Conservation (phyloP, 768 basidiomycete species). For the Tylopilus intermedius region DNA sequence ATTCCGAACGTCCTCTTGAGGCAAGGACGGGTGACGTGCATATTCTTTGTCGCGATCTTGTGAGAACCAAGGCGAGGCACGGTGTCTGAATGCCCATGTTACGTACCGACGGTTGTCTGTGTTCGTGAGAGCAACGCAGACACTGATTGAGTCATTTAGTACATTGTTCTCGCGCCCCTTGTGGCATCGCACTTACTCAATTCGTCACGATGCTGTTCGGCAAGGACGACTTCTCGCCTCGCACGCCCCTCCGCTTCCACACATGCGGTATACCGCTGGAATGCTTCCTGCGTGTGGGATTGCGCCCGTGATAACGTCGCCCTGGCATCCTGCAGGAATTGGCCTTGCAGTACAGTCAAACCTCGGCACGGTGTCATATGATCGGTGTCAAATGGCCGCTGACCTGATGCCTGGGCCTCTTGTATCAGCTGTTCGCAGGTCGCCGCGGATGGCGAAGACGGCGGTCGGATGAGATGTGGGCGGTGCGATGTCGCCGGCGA, state of each 20-base stretch:
- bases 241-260: constrained; percentile 66
- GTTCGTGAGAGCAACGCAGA: constrained; percentile 33
- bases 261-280: constrained; percentile 63
- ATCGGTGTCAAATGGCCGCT: constrained; percentile 21
- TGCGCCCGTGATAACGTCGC: constrained; percentile 58
- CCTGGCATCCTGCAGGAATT: constrained; percentile 60
- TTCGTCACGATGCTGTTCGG: constrained; percentile 69
- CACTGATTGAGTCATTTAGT: constrained; percentile 25
- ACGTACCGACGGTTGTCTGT: constrained; percentile 33
- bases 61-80: constrained; percentile 16
- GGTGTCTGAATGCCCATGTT: constrained; percentile 12
- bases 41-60: constrained; percentile 27
- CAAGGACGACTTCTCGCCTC: constrained; percentile 54
- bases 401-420: constrained; percentile 59
- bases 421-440: constrained; percentile 51
- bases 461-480: constrained; percentile 38
- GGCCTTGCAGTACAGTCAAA: constrained; percentile 36
- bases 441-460: constrained; percentile 48
- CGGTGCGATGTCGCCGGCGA: constrained; percentile 29
- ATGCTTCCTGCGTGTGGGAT: constrained; percentile 68
- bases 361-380: neutral
- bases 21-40: constrained; percentile 28
- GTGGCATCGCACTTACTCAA: constrained; percentile 32
- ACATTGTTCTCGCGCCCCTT: constrained; percentile 13
- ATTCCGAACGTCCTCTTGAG: constrained; percentile 28